phyloP scores from a whole-genome alignment of 768 basidiomycete genomes.

The Tylopilus intermedius region DNA sequence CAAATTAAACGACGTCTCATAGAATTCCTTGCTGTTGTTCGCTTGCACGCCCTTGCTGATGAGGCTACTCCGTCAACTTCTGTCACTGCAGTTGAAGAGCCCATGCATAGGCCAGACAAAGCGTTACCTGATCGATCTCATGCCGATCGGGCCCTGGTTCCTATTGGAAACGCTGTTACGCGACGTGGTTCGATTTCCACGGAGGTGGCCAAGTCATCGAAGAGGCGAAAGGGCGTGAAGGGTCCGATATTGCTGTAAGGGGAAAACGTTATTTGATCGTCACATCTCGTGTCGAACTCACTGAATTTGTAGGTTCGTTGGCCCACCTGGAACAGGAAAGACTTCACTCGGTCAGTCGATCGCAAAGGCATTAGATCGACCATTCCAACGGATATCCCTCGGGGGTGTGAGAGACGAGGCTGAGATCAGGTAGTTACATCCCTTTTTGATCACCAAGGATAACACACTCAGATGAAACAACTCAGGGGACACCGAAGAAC shows the following conservation, averaged over 20 bases:
- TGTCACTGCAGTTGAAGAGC: conserved; percentile 1
- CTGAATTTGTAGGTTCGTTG: conserved; percentile 59
- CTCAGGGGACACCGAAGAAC: conserved; percentile 65
- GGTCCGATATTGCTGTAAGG: conserved; percentile 68
- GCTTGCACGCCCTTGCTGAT: conserved; percentile 40
- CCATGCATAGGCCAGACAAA: conserved; percentile 18
- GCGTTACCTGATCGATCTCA: conserved; percentile 19
- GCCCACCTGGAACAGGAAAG: conserved; percentile 89
- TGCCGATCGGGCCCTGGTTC: conserved; percentile 20
- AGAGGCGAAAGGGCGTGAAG: conserved; percentile 45
- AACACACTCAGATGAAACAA: conserved; percentile 1
- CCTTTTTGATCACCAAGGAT: conserved; percentile 5
- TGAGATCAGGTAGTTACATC: conserved; percentile 46
- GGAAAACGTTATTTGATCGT: background rate
- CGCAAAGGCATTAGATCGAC: conserved; percentile 74
- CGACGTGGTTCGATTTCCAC: conserved; percentile 7
- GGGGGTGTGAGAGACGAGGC: conserved; percentile 94
- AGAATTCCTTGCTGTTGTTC: conserved; percentile 86
- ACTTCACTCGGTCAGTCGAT: conserved; percentile 88
- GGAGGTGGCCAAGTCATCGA: conserved; percentile 3
- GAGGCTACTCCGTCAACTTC: conserved; percentile 8
- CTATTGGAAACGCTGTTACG: conserved; percentile 13
- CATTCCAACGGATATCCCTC: conserved; percentile 88
- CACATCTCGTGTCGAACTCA: background rate
- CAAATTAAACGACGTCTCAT: conserved; percentile 89